phyloP scores from a whole-genome alignment of 2,329 filamentous ascomycete genomes.

The Phialocephala subalpina region DNA sequence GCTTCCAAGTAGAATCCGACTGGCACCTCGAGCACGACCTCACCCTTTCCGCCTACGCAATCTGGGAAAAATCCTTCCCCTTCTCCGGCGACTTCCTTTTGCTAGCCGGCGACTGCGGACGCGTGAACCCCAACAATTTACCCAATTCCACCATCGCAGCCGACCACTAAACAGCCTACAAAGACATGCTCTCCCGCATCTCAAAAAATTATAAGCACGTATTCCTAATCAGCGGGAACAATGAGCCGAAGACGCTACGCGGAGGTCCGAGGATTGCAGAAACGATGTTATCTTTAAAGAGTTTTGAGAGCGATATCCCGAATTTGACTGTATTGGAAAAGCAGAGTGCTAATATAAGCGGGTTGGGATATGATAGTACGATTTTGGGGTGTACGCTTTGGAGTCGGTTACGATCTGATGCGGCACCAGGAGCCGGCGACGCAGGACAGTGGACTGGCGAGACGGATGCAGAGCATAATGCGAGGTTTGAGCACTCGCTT shows the following conservation, averaged over 20 bases:
- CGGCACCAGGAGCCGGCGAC: too few species aligned
- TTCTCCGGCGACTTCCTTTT: not conserved
- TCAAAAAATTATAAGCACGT: too few species aligned
- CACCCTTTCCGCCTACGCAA: constrained; percentile 11
- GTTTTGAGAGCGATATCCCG: constrained; percentile 17
- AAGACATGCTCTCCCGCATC: too few species aligned
- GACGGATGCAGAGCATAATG: too few species aligned
- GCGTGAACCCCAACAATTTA: constrained; percentile 17
- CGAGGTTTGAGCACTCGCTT: too few species aligned
- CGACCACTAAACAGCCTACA: too few species aligned
- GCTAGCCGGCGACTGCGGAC: constrained; percentile 16
- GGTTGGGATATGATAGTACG: constrained; percentile 7
- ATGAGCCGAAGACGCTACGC: constrained; percentile 18
- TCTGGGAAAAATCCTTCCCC: constrained; percentile 1
- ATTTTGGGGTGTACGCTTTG: constrained; percentile 13
- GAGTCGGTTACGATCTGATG: too few species aligned
- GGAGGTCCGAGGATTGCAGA: constrained; percentile 16
- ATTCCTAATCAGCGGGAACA: constrained; percentile 19
- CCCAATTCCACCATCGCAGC: too few species aligned
- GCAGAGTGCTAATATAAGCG: constrained; percentile 14
- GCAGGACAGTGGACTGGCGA: too few species aligned
- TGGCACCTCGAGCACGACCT: constrained; percentile 12
- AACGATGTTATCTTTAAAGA: constrained; percentile 14
- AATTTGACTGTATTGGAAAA: constrained; percentile 18
- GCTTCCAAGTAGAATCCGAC: constrained; percentile 14